These are phyloP conservation scores for Globisporangium rhizosaccharum DNA, from an alignment of 352 stramenopile genomes.

Conservation along the genomic window DNA sequence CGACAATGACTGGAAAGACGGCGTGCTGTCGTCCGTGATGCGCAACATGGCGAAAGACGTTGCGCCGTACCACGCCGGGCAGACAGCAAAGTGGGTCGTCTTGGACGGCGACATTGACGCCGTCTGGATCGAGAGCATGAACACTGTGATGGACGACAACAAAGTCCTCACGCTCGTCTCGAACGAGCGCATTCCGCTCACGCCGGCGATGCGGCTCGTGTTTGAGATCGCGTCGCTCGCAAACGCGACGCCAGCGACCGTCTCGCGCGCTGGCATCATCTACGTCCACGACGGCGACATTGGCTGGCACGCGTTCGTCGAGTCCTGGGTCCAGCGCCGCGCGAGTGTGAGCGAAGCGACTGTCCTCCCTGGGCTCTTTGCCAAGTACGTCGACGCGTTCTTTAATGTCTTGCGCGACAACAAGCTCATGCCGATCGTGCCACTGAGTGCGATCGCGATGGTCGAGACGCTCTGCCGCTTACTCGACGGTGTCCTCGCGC, in stretches of 20 bases:
- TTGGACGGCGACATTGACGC: conserved; percentile 94
- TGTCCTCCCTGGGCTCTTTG: conserved; percentile 87
- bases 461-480: conserved; percentile 92
- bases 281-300: conserved; percentile 93
- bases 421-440: conserved; percentile 56
- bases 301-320: conserved; percentile 91
- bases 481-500: conserved; percentile 88
- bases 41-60: conserved; percentile 94
- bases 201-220: conserved; percentile 94
- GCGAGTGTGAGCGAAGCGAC: conserved; percentile 78
- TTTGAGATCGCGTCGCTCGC: conserved; percentile 97
- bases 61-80: conserved; percentile 78
- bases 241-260: conserved; percentile 94
- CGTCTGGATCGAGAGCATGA: conserved; percentile 94
- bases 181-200: conserved; percentile 96
- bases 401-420: conserved; percentile 68
- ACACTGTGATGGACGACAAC: conserved; percentile 91
- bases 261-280: conserved; percentile 95
- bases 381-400: conserved; percentile 90
- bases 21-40: conserved; percentile 95
- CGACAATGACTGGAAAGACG: conserved; percentile 97
- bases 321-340: conserved; percentile 90
- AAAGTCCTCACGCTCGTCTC: conserved; percentile 96
- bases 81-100: conserved; percentile 89
- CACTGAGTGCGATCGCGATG: conserved; percentile 43